phyloP scores from a whole-genome alignment of 495 filamentous ascomycete species.

The Neurospora sp. region DNA sequence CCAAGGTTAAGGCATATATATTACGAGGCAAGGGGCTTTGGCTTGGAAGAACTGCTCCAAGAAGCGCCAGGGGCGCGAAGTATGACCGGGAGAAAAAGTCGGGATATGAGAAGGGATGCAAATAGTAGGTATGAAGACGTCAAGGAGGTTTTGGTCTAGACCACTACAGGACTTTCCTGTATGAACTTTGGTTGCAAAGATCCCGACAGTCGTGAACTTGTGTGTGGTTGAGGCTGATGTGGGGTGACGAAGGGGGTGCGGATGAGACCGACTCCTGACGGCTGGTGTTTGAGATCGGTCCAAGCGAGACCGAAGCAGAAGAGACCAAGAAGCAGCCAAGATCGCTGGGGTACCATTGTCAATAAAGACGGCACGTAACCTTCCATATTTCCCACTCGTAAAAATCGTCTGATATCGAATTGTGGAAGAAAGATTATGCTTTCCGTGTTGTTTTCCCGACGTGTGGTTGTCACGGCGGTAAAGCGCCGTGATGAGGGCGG shows the following conservation, averaged over 20 bases:
- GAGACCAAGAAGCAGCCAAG: background rate
- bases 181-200: background rate
- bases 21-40: background rate
- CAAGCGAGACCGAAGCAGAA: constrained; percentile 16
- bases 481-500: background rate
- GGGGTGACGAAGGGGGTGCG: constrained; percentile 10
- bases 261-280: constrained; percentile 28
- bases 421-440: background rate
- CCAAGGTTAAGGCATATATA: background rate
- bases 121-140: background rate
- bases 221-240: constrained; percentile 15
- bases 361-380: background rate
- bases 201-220: background rate
- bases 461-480: background rate
- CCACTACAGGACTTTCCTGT: background rate
- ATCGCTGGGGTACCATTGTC: background rate
- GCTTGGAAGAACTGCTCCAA: background rate
- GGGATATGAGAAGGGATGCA: background rate
- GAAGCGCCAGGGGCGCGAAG: background rate
- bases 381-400: background rate
- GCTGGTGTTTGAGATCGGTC: constrained; percentile 23
- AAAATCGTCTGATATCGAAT: background rate
- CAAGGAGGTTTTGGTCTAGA: background rate
- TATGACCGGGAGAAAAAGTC: background rate
- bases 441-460: background rate